A percentile compares a stretch with the other conserved stretches of the same genome.
These are phyloP conservation scores for Phycomyces nitens DNA, from an alignment of 192 early-diverging fungal species.

Conservation along the genomic window DNA sequence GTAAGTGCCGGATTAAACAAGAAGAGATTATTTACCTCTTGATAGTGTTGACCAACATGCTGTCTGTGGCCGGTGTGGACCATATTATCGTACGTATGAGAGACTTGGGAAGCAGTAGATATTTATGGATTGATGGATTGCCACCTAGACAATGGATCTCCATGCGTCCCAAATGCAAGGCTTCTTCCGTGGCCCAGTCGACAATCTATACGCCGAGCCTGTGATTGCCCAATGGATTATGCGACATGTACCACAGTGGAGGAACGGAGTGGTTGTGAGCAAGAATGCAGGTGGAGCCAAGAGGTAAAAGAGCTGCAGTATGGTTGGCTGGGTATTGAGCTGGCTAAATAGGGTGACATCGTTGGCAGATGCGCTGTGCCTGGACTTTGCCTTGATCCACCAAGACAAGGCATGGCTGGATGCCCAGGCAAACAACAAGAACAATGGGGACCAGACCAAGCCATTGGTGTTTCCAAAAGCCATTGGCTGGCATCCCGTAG, in stretches of 20 bases:
- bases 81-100: constrained; percentile 56
- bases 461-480: no score
- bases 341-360: constrained; percentile 59
- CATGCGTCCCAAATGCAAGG: constrained; percentile 92
- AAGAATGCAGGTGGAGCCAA: constrained; percentile 98
- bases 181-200: constrained; percentile 87
- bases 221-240: constrained; percentile 86
- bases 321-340: background rate
- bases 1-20: constrained; percentile 14
- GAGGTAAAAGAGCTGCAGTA: constrained; percentile 48
- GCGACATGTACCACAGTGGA: constrained; percentile 83
- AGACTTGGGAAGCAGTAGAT: background rate
- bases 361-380: constrained; percentile 86
- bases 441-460: no score
- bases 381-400: constrained; percentile 97
- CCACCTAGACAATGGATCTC: constrained; percentile 85
- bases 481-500: no score
- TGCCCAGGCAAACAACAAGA: constrained; percentile 25
- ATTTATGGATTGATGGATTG: no score
- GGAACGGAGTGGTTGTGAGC: constrained; percentile 89
- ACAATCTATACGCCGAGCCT: constrained; percentile 94
- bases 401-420: constrained; percentile 61
- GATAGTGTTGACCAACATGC: constrained; percentile 93
- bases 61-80: constrained; percentile 87
- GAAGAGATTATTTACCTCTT: background rate